These are phyloP conservation scores for Penicillium argentinense DNA, from an alignment of 495 filamentous ascomycete genomes.

Conservation along the genomic window DNA sequence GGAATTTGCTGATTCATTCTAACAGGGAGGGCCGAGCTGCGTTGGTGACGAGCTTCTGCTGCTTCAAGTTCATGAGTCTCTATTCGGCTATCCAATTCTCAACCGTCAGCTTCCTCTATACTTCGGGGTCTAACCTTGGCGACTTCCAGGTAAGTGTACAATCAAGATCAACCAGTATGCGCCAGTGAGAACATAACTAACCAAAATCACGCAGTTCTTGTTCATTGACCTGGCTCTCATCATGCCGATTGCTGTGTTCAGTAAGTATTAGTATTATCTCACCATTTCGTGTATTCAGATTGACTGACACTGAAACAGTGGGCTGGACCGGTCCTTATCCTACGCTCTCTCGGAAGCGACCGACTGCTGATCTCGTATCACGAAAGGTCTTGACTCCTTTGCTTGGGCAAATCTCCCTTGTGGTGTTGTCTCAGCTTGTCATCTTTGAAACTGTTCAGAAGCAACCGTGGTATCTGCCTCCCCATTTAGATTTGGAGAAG, in stretches of 20 bases:
- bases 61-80: conserved; percentile 99
- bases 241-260: conserved; percentile 94
- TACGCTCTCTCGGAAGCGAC: conserved; percentile 75
- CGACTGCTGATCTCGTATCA: conserved; percentile 90
- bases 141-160: conserved; percentile 87
- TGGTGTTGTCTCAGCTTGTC: conserved; percentile 73
- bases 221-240: conserved; percentile 94
- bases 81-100: conserved; percentile 99
- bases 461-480: conserved; percentile 87
- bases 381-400: conserved; percentile 89
- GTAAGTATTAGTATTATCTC: conserved; percentile 44
- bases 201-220: conserved; percentile 60
- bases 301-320: conserved; percentile 54
- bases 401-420: conserved; percentile 83
- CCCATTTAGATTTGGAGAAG: conserved; percentile 68
- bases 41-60: conserved; percentile 96
- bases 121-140: conserved; percentile 91
- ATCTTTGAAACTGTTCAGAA: conserved; percentile 68
- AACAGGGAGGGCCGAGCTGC: conserved; percentile 85
- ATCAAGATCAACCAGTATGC: not conserved
- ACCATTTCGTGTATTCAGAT: too few species aligned
- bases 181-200: conserved; percentile 2
- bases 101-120: conserved; percentile 97
- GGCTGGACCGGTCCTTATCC: conserved; percentile 89
- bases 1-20: not conserved